A percentile compares a stretch with the other conserved stretches of the same genome.
phyloP scores from a whole-genome alignment of 768 basidiomycete genomes.

The Naganishia onofrii region DNA sequence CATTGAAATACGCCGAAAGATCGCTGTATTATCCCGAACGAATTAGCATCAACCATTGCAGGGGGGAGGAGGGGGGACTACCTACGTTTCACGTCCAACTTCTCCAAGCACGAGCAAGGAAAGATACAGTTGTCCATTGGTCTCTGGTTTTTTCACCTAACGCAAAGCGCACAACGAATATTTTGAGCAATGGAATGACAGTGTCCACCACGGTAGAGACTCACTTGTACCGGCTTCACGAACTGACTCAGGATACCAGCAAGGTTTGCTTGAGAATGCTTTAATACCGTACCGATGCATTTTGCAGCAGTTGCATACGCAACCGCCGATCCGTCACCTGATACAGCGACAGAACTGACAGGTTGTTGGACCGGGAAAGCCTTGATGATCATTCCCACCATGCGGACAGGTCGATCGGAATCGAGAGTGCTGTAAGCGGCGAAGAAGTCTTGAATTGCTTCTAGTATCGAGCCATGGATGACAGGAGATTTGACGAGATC shows the following conservation, averaged over 20 bases:
- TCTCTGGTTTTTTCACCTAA: conserved; percentile 54
- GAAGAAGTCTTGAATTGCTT: conserved; percentile 79
- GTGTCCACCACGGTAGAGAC: conserved; percentile 27
- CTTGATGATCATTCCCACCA: conserved; percentile 23
- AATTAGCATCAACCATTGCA: not conserved
- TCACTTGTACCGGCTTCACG: conserved; percentile 70
- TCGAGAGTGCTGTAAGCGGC: conserved; percentile 77
- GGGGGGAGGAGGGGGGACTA: not conserved
- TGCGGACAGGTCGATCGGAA: conserved; percentile 53
- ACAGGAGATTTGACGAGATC: conserved; percentile 73
- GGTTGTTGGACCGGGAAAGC: conserved; percentile 7
- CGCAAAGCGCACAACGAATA: not conserved
- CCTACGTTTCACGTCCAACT: conserved; percentile 67
- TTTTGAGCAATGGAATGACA: not conserved
- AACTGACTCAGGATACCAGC: conserved; percentile 83
- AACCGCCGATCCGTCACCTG: conserved; percentile 45
- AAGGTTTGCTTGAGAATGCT: conserved; percentile 66
- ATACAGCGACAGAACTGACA: conserved; percentile 40
- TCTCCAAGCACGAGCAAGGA: conserved; percentile 88
- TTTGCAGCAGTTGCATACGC: conserved; percentile 68
- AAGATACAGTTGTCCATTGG: conserved; percentile 68
- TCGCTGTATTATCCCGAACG: conserved; percentile 62
- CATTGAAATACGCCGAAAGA: conserved; percentile 68
- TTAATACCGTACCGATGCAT: conserved; percentile 79
- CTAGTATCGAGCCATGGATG: conserved; percentile 71